phyloP scores from a whole-genome alignment of 352 stramenopile species.

The Phytophthora citricola region DNA sequence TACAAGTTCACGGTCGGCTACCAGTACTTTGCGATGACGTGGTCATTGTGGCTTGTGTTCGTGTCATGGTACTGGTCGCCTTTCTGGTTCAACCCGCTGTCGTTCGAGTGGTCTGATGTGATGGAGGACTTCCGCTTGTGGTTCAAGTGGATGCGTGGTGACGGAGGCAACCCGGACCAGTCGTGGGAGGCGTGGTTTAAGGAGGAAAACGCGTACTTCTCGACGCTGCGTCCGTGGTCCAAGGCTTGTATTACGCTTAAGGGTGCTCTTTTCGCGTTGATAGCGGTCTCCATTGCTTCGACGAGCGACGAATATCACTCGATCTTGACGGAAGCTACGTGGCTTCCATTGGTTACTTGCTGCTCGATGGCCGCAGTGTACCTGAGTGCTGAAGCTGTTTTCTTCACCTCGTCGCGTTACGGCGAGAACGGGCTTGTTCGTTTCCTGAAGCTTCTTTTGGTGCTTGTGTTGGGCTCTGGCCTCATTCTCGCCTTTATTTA shows the following conservation, averaged over 20 bases:
- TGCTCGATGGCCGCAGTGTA: conserved; percentile 63
- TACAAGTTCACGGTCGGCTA: conserved; percentile 92
- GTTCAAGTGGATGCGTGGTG: conserved; percentile 95
- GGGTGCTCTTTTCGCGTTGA: conserved; percentile 84
- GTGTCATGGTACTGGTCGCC: conserved; percentile 90
- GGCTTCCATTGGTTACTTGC: conserved; percentile 67
- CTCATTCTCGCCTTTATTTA: conserved; percentile 77
- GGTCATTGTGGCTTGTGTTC: conserved; percentile 97
- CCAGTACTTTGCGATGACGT: conserved; percentile 98
- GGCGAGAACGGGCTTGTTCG: conserved; percentile 71
- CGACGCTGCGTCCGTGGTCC: conserved; percentile 84
- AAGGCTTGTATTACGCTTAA: conserved; percentile 94
- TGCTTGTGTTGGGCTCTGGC: conserved; percentile 77
- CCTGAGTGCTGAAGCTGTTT: conserved; percentile 66
- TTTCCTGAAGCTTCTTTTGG: conserved; percentile 74
- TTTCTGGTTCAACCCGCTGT: conserved; percentile 99
- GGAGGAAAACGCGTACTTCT: conserved; percentile 96
- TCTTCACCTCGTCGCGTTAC: conserved; percentile 62
- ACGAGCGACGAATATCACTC: conserved; percentile 77
- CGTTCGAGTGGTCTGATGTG: conserved; percentile 97
- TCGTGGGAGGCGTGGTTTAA: conserved; percentile 97
- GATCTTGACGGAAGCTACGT: conserved; percentile 56
- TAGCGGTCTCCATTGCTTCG: conserved; percentile 88
- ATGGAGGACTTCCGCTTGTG: conserved; percentile 89
- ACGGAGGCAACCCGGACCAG: conserved; percentile 91